Evolutionary conservation across 805 yeast genomes (phyloP).

Genomic region (Suhomyces prunicola): DNA sequence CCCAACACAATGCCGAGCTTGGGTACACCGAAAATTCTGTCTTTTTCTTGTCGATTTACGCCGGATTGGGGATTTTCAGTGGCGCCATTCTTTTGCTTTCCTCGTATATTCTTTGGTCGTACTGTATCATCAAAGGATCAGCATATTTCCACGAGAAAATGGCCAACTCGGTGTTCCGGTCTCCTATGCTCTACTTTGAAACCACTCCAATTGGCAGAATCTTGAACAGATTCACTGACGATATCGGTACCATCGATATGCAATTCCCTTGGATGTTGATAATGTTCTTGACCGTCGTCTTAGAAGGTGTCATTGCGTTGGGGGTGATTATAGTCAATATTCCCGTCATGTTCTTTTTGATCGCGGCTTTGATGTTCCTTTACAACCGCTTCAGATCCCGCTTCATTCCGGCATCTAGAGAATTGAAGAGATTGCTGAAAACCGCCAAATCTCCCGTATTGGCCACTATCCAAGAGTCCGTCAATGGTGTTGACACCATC

Average conservation of each 20-base stretch:
- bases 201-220: constrained; percentile 68
- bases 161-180: constrained; percentile 50
- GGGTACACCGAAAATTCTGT: constrained; percentile 41
- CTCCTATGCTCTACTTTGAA: constrained; percentile 69
- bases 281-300: constrained; percentile 42
- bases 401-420: constrained; percentile 71
- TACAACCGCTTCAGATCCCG: constrained; percentile 69
- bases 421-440: constrained; percentile 69
- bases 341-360: constrained; percentile 52
- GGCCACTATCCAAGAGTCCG: constrained; percentile 79
- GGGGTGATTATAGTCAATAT: constrained; percentile 50
- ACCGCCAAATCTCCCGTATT: constrained; percentile 72
- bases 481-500: constrained; percentile 74
- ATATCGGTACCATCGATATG: constrained; percentile 49
- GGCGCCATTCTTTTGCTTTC: constrained; percentile 47
- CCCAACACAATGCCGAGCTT: constrained; percentile 48
- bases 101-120: constrained; percentile 48
- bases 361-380: constrained; percentile 46
- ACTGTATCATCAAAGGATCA: constrained; percentile 56
- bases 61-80: constrained; percentile 51
- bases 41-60: constrained; percentile 52
- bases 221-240: constrained; percentile 62
- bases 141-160: constrained; percentile 52
- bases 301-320: constrained; percentile 49
- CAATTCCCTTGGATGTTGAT: constrained; percentile 47